Evolutionary conservation across 2,329 filamentous ascomycete genomes (phyloP).

Genomic region (Stemphylium beticola): DNA sequence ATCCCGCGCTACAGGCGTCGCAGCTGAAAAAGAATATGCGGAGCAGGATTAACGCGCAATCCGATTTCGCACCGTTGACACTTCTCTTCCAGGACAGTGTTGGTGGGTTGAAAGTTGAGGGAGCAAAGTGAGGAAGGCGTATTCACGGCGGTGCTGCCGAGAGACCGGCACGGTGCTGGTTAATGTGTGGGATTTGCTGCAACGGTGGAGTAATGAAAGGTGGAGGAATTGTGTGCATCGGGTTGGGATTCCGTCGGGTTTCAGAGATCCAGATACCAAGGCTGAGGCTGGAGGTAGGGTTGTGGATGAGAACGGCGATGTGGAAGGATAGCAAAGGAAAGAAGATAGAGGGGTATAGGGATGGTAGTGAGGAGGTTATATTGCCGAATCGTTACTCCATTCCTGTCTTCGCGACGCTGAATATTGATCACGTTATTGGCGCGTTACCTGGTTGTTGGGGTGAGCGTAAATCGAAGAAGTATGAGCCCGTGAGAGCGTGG

Average conservation of each 20-base stretch:
- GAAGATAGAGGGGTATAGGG: too few species aligned
- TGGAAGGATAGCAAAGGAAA: too few species aligned
- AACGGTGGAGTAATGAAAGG: slow-evolving; percentile 48
- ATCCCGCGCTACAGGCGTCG: slow-evolving; percentile 41
- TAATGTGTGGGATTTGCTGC: slow-evolving; percentile 51
- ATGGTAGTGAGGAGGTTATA: slow-evolving; percentile 29
- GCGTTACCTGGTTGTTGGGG: slow-evolving; percentile 42
- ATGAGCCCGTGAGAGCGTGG: slow-evolving; percentile 48
- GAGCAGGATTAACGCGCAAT: slow-evolving; percentile 51
- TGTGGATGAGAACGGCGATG: too few species aligned
- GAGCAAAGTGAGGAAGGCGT: slow-evolving; percentile 33
- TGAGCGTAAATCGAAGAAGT: slow-evolving; percentile 42
- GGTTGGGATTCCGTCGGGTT: slow-evolving; percentile 39
- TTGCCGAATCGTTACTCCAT: slow-evolving; percentile 49
- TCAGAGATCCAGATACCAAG: too few species aligned
- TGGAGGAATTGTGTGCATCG: slow-evolving; percentile 50
- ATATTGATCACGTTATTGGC: slow-evolving; percentile 49
- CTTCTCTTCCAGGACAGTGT: slow-evolving; percentile 52
- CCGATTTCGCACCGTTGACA: slow-evolving; percentile 52
- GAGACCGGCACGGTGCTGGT: slow-evolving; percentile 45
- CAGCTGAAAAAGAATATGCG: slow-evolving; percentile 33
- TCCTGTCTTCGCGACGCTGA: slow-evolving; percentile 50
- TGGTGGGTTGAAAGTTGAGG: slow-evolving; percentile 49
- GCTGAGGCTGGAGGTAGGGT: too few species aligned
- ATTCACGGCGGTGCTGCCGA: slow-evolving; percentile 39